A percentile compares a stretch with the other conserved stretches of the same genome.
These are phyloP conservation scores for Allium sativum DNA, from an alignment of 106 monocot species.

Conservation along the genomic window DNA sequence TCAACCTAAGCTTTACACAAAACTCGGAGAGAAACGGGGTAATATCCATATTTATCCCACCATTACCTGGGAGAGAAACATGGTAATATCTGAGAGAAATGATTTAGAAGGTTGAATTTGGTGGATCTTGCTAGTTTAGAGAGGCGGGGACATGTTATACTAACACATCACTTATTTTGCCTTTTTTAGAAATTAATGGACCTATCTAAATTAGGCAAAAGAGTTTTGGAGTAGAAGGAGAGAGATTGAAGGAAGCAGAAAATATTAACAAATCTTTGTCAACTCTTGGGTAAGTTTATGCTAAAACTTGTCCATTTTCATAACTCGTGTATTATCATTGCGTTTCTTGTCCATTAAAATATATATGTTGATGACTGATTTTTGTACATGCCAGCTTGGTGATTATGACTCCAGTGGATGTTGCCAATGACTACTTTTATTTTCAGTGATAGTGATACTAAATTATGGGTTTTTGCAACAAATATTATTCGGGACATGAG, in stretches of 20 bases:
- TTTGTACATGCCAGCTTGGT: constrained; percentile 29
- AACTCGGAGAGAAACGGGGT: too few species aligned
- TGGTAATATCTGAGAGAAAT: too few species aligned
- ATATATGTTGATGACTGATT: too few species aligned
- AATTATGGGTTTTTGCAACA: too few species aligned
- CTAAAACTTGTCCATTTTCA: background rate
- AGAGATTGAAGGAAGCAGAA: constrained; percentile 71
- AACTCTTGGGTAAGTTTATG: constrained; percentile 48
- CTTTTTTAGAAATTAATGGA: constrained; percentile 1
- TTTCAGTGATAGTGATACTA: too few species aligned
- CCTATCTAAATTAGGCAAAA: constrained; percentile 49
- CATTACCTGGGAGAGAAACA: too few species aligned
- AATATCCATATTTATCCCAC: too few species aligned
- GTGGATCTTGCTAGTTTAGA: constrained; percentile 84
- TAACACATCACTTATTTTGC: background rate
- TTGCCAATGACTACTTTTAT: constrained; percentile 27
- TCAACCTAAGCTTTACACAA: too few species aligned
- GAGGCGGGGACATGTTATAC: constrained; percentile 22
- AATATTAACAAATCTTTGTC: constrained; percentile 79
- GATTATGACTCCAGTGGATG: constrained; percentile 64
- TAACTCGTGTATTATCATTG: background rate
- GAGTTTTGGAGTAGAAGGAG: constrained; percentile 71
- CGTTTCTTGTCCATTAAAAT: too few species aligned
- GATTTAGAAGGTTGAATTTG: constrained; percentile 53
- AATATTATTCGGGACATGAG: too few species aligned